phyloP scores from a whole-genome alignment of 2,329 filamentous ascomycete genomes.

The Coniochaeta prunicola region DNA sequence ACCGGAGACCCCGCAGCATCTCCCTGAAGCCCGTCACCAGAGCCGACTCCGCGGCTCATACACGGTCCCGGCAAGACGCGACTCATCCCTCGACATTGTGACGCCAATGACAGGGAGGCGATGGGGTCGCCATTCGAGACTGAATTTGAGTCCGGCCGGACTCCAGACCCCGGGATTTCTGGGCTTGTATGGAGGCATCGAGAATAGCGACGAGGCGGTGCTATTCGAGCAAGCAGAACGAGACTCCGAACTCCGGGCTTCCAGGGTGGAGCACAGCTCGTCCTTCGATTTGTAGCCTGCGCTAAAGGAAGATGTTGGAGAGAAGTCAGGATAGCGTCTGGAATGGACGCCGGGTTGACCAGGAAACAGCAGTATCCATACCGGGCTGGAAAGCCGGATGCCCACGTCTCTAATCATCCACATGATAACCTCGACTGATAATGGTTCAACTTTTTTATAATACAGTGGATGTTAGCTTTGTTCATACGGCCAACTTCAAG shows the following conservation, averaged over 20 bases:
- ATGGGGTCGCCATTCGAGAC: conserved; percentile 13
- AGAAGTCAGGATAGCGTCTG: neutral
- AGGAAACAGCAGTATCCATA: neutral
- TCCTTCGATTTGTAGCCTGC: neutral
- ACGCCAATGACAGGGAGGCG: conserved; percentile 11
- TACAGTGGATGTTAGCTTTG: neutral
- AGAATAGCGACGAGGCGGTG: conserved; percentile 37
- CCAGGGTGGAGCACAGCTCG: neutral
- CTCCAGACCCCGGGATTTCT: conserved; percentile 33
- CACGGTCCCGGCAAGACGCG: conserved; percentile 29
- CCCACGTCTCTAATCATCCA: no score
- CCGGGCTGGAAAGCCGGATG: no score
- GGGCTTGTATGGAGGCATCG: conserved; percentile 39
- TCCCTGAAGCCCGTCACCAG: conserved; percentile 41
- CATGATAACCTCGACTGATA: no score
- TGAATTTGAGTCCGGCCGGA: conserved; percentile 27
- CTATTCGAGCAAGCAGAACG: conserved; percentile 21
- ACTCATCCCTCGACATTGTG: conserved; percentile 10
- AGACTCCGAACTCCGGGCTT: neutral
- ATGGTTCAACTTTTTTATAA: no score
- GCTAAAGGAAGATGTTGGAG: neutral
- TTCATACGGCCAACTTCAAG: neutral
- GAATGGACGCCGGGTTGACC: neutral
- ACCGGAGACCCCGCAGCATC: conserved; percentile 41
- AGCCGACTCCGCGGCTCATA: conserved; percentile 34